phyloP scores from a whole-genome alignment of 2,329 filamentous ascomycete species.

The Claviceps sp. region DNA sequence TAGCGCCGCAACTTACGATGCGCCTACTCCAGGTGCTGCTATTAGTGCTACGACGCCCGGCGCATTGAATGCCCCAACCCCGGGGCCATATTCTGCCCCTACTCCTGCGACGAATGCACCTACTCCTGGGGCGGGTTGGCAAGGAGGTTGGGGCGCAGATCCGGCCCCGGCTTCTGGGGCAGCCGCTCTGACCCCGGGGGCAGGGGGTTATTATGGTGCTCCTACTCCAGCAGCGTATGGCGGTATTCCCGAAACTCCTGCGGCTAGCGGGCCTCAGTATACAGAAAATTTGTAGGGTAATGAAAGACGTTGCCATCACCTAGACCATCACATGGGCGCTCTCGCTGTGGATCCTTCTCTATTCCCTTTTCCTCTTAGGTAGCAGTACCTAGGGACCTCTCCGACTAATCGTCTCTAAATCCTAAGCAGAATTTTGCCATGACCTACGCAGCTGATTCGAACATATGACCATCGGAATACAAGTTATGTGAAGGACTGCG shows the following conservation, averaged over 20 bases:
- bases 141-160: conserved; percentile 45
- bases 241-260: conserved; percentile 45
- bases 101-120: conserved; percentile 53
- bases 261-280: conserved; percentile 42
- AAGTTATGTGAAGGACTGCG: no score
- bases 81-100: conserved; percentile 52
- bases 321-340: no score
- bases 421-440: no score
- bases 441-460: no score
- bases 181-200: conserved; percentile 56
- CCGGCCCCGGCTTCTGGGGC: conserved; percentile 54
- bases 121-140: conserved; percentile 53
- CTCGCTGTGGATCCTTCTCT: no score
- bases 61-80: conserved; percentile 56
- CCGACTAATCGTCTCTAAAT: no score
- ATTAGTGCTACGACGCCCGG: conserved; percentile 48
- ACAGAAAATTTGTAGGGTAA: conserved; percentile 32
- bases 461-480: no score
- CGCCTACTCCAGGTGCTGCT: conserved; percentile 49
- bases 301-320: no score
- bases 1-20: conserved; percentile 47
- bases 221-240: conserved; percentile 51
- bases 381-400: no score
- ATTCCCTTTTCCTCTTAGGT: no score
- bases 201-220: conserved; percentile 48